Percentiles rank a stretch among this genome's conserved stretches.
Conservation (phyloP, 305 asterid genomes). For the Solanum hybrid region DNA sequence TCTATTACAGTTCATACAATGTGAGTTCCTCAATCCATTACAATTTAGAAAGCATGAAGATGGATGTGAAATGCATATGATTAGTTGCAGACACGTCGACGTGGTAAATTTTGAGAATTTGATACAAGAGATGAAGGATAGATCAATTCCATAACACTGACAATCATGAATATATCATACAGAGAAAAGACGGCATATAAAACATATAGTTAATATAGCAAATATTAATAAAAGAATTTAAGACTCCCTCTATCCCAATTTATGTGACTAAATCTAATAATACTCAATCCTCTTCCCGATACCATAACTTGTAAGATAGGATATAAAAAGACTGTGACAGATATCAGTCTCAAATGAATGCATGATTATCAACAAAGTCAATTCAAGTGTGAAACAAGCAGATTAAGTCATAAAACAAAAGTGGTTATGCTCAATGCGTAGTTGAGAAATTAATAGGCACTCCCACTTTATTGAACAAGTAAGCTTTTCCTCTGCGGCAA, state of each 20-base stretch:
- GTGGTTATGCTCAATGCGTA: background rate
- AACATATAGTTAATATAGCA: background rate
- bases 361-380: background rate
- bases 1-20: background rate
- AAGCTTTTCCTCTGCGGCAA: conserved; percentile 79
- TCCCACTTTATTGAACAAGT: conserved; percentile 65
- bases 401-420: background rate
- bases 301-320: background rate
- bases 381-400: background rate
- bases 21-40: background rate
- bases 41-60: background rate
- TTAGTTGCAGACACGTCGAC: background rate
- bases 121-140: background rate
- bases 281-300: background rate
- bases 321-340: background rate
- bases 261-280: background rate
- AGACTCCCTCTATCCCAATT: background rate
- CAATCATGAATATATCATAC: background rate
- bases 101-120: background rate
- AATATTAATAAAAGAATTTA: background rate
- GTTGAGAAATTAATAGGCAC: conserved; percentile 12
- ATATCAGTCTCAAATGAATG: background rate
- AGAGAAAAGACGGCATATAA: background rate
- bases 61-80: background rate
- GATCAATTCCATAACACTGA: background rate